Evolutionary conservation across 2,329 filamentous ascomycete species (phyloP), one percentile per base, ranked within the genome.

Genomic region (Claviceps capensis): DNA sequence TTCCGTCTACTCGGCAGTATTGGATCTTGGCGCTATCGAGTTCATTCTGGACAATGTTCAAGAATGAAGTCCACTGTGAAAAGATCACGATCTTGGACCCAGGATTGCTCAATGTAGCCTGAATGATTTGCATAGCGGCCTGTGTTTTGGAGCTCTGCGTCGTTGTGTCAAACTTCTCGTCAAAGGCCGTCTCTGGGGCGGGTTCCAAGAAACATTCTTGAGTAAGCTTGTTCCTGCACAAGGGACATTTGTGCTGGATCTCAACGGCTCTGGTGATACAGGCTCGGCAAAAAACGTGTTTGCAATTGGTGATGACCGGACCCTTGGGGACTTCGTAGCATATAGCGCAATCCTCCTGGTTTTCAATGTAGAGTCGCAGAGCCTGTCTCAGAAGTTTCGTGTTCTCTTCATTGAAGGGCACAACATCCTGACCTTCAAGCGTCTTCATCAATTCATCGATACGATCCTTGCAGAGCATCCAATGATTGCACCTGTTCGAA

Each of bases 251-350:
- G 51, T 83, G 77, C 62, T 93, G 87, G 1, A 79, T 74, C 52
- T 85, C 77, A 53, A 95, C 84, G 48, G 86, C 84, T 56, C 79
- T 78, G 50, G 80, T 73, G 55, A 95, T 88, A 63, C 90, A 95
- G 4, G 71, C 68, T 22, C 72, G 73, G 58, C 88, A 89, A 65
- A 89, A 95, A 1, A 82, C 73, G 64, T 95, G 89, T 26, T 86
- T 87, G 67, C 89, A 95, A 47, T 82, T 79, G 1, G 88, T 95
- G 60, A 95, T 94, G 50, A 93, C 80, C 0, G 89, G 87, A 3
- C 78, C 71, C 26, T 80, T 79, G 2, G 91, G 72, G 0, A 72
- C 70, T 34, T 94, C 88, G 36, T 90, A 77, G 65, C 90, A 95
- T 49, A 95, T 78, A 0, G 86, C 75, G 61, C 90, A 95, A 54